These are phyloP conservation scores for Aspergillus sp. DNA, from an alignment of 2,329 filamentous ascomycete genomes.

Conservation along the genomic window DNA sequence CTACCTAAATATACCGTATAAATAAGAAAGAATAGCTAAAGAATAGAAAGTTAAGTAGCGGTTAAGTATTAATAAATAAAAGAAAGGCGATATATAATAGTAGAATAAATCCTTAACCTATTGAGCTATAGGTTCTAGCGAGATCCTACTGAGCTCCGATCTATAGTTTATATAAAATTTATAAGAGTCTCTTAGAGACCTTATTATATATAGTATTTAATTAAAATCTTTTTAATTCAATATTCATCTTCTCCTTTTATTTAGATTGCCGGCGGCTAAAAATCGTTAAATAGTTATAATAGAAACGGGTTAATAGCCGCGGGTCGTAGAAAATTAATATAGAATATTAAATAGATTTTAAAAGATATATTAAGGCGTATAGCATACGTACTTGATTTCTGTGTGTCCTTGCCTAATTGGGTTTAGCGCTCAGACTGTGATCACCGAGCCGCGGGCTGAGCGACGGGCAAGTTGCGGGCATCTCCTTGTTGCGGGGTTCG, in stretches of 20 bases:
- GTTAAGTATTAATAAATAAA: not conserved
- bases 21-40: not conserved
- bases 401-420: too few relatives aligned
- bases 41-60: not conserved
- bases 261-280: not conserved
- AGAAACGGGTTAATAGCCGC: not conserved
- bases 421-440: too few relatives aligned
- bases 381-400: not conserved
- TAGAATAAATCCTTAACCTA: too few relatives aligned
- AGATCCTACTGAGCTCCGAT: too few relatives aligned
- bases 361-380: not conserved
- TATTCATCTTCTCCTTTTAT: not conserved
- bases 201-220: not conserved
- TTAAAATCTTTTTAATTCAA: not conserved
- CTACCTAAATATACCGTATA: not conserved
- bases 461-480: too few relatives aligned
- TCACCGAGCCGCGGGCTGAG: too few relatives aligned
- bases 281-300: not conserved
- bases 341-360: not conserved
- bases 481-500: too few relatives aligned
- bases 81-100: too few relatives aligned
- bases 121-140: too few relatives aligned
- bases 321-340: not conserved
- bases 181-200: too few relatives aligned
- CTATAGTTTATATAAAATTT: too few relatives aligned